Evolutionary conservation across 768 basidiomycete species (phyloP), one percentile per base, ranked within the genome.

Genomic region (Kwoniella sp.): DNA sequence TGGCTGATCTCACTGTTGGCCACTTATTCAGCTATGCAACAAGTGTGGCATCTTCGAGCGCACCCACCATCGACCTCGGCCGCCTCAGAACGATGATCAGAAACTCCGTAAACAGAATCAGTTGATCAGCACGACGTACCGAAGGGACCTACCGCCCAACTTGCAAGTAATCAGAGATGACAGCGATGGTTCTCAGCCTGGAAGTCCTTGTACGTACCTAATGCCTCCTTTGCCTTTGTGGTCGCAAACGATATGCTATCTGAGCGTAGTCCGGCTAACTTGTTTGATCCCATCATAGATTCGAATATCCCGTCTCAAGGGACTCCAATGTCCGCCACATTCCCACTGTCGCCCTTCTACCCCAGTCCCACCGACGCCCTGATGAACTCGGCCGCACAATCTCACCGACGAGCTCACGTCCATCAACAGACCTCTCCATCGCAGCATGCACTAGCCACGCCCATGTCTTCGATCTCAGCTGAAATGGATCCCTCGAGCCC

Each of bases 151-250:
- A 4, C 52, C 52, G n/a, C 45, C 59, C 8, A 29, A 56, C 12
- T 28, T 66, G 38, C 65, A 66, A 31, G 59, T 61, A 38, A 66
- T 66, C 59, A 61, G 60, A 23, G 65, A 66, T 52, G 65, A 66
- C 22, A 56, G 54, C 17, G 55, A 56, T 41, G 59, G 65, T 45
- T 55, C 54, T 28, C 62, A 47, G 56, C 37, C 38, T 3, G 25
- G 37, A 28, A 22, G 58, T 38, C 47, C 31, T n/a, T 50, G 47
- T 31, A 54, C 23, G 41, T 41, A 52, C 25, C 47, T 38, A 37
- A 2, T 1, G 29, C 1, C 1, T 13, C 29, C 15, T 51, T 25
- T 11, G 20, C 26, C 4, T 11, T 8, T 23, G 50, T 8, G 50
- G 23, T 17, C 8, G 5, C 41, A 17, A 20, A 20, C 5, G 3